Percentiles rank a stretch among this genome's conserved stretches.
phyloP scores from a whole-genome alignment of 169 alveolate species.

The Perkinsus olseni region DNA sequence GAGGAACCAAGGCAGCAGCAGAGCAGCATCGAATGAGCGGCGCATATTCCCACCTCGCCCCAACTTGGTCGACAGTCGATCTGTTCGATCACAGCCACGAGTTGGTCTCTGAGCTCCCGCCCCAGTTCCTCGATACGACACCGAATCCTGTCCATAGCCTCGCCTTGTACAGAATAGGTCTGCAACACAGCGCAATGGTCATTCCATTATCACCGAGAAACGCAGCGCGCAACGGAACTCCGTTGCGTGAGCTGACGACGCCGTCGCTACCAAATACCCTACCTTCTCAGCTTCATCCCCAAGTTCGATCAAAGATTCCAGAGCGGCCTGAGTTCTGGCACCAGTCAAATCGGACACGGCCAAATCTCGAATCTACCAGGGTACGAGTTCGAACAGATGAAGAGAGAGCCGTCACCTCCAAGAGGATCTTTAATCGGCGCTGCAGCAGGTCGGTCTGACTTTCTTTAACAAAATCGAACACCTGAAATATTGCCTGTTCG shows the following conservation, averaged over 20 bases:
- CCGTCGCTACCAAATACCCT: too few relatives aligned
- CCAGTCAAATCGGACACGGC: not conserved
- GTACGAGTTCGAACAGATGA: not conserved
- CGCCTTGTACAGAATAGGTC: not conserved
- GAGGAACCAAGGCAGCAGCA: too few relatives aligned
- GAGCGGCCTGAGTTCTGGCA: not conserved
- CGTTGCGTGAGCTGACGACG: too few relatives aligned
- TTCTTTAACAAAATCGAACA: not conserved
- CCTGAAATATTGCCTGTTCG: not conserved
- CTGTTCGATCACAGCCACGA: not conserved
- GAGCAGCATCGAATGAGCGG: not conserved
- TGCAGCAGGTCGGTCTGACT: not conserved
- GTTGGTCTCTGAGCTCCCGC: not conserved
- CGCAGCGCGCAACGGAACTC: too few relatives aligned
- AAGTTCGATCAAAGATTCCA: not conserved
- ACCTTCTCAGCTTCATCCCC: not conserved
- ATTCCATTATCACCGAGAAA: too few relatives aligned
- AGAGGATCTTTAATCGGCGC: not conserved
- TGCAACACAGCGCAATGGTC: too few relatives aligned
- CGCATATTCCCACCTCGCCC: not conserved
- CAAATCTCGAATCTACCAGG: not conserved
- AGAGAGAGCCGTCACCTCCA: not conserved
- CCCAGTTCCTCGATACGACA: not conserved
- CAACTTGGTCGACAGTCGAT: not conserved
- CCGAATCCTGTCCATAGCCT: not conserved